These are phyloP conservation scores for Paramecium octaurelia DNA, from an alignment of 73 alveolate species.

Conservation along the genomic window DNA sequence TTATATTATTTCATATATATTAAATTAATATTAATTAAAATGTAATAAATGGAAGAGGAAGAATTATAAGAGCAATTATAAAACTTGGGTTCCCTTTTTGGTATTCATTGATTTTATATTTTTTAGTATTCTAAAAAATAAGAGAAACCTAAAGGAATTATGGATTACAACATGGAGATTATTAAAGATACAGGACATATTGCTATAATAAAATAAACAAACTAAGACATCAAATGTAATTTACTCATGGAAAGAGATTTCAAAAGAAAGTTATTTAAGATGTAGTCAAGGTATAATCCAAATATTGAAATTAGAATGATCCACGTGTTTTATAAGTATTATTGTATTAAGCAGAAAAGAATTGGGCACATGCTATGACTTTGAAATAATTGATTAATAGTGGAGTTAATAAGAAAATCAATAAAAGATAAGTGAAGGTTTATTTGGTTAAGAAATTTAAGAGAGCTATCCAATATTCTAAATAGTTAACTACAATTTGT, in stretches of 20 bases:
- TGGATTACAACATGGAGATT: constrained; percentile 47
- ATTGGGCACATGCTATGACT: constrained; percentile 53
- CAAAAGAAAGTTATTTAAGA: constrained; percentile 10
- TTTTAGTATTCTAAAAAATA: background rate
- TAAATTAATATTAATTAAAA: background rate
- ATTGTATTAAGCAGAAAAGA: constrained; percentile 23
- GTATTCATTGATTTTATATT: background rate
- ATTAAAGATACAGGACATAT: constrained; percentile 14
- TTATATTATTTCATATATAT: background rate
- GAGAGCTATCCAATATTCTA: background rate
- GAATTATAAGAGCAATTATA: background rate
- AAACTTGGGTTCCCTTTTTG: background rate
- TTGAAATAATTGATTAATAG: constrained; percentile 9
- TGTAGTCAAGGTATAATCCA: background rate
- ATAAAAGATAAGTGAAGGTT: background rate
- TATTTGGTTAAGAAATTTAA: constrained; percentile 20
- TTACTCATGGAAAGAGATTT: constrained; percentile 27
- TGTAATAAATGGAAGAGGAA: constrained; percentile 3
- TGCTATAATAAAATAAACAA: constrained; percentile 17
- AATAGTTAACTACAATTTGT: background rate
- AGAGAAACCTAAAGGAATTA: constrained; percentile 14
- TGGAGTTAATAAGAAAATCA: constrained; percentile 33
- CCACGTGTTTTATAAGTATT: constrained; percentile 51
- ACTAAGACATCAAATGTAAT: constrained; percentile 6
- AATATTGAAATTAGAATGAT: constrained; percentile 8